Evolutionary conservation across 202 grass and related monocot genomes (phyloP).

Genomic region (Digitaria exilis): DNA sequence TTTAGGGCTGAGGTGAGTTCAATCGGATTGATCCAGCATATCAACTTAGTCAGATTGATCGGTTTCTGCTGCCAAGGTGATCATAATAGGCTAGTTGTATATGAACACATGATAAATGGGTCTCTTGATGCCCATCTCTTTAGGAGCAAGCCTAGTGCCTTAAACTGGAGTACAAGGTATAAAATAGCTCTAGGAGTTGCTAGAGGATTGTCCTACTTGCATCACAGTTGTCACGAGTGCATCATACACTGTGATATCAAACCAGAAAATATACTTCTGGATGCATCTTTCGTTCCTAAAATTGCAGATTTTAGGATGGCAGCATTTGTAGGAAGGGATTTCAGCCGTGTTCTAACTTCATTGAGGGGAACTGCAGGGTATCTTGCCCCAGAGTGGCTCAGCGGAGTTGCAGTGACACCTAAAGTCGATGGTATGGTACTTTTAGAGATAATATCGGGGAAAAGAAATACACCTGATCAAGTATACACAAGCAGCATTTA

Average conservation of each 20-base stretch:
- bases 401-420: background rate
- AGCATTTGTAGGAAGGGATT: slow-evolving; percentile 1
- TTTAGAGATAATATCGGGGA: background rate
- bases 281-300: background rate
- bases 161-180: background rate
- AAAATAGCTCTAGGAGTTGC: background rate
- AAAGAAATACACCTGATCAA: background rate
- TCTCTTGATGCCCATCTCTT: background rate
- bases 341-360: background rate
- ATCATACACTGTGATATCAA: slow-evolving; percentile 3
- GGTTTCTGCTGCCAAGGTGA: background rate
- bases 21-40: slow-evolving; percentile 8
- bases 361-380: background rate
- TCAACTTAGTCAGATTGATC: slow-evolving; percentile 5
- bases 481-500: background rate
- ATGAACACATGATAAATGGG: background rate
- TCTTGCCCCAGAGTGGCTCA: slow-evolving; percentile 7
- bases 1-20: slow-evolving; percentile 15
- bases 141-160: background rate
- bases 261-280: background rate
- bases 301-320: slow-evolving; percentile 3
- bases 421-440: slow-evolving; percentile 9
- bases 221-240: background rate
- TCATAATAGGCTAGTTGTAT: background rate
- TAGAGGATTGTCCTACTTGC: background rate